These are phyloP conservation scores for Combretum micranthum DNA, from an alignment of 345 rosid species.

Conservation along the genomic window DNA sequence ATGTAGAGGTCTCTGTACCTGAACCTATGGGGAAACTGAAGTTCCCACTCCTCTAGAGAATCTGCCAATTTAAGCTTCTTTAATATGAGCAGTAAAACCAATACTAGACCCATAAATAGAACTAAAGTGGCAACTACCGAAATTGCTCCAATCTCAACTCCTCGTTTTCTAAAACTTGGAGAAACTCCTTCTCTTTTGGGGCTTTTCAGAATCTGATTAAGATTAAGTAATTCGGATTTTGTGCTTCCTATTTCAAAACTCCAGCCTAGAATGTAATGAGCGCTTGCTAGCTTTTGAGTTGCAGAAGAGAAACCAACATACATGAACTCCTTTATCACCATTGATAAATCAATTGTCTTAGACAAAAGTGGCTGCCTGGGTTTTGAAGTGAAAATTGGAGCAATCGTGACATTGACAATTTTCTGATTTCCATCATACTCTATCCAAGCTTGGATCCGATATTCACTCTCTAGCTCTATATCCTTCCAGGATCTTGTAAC, in stretches of 20 bases:
- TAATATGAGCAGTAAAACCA: slow-evolving; percentile 13
- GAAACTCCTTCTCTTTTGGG: slow-evolving; percentile 5
- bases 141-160: slow-evolving; percentile 24
- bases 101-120: slow-evolving; percentile 17
- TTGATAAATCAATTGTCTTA: slow-evolving; percentile 3
- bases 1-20: slow-evolving; percentile 42
- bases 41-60: slow-evolving; percentile 60
- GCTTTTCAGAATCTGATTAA: slow-evolving; percentile 22
- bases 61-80: slow-evolving; percentile 14
- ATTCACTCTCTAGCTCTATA: slow-evolving; percentile 28
- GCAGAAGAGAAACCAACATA: slow-evolving; percentile 77
- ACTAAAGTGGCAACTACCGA: slow-evolving; percentile 19
- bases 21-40: slow-evolving; percentile 68
- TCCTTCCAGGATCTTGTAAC: slow-evolving; percentile 7
- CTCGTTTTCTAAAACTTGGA: slow-evolving; percentile 6
- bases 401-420: slow-evolving; percentile 33
- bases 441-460: slow-evolving; percentile 46
- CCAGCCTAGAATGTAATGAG: slow-evolving; percentile 76
- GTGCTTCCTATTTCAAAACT: slow-evolving; percentile 43
- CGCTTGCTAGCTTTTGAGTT: slow-evolving; percentile 38
- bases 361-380: slow-evolving; percentile 40
- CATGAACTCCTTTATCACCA: slow-evolving; percentile 20
- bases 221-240: slow-evolving; percentile 27
- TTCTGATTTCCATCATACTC: slow-evolving; percentile 46
- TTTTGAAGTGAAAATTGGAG: slow-evolving; percentile 23